phyloP scores from a whole-genome alignment of 208 protist genomes.

The Trypanosoma caninum region DNA sequence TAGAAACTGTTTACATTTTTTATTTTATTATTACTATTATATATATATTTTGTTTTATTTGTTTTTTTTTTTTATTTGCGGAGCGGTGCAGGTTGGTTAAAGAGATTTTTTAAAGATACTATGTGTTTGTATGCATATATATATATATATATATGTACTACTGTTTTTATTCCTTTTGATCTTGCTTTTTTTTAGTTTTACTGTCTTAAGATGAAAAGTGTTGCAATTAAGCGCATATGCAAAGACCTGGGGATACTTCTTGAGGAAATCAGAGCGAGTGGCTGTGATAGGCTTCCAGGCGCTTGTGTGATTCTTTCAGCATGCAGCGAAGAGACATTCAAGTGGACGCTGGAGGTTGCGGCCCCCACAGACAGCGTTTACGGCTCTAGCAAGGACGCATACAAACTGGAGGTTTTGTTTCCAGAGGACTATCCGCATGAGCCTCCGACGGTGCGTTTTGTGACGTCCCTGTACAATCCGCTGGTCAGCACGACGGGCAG shows the following conservation, averaged over 20 bases:
- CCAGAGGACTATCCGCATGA: conserved; percentile 57
- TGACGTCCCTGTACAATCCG: conserved; percentile 59
- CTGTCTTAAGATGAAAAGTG: conserved; percentile 14
- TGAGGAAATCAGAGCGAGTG: conserved; percentile 2
- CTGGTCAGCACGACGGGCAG: conserved; percentile 36
- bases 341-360: conserved; percentile 39
- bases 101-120: background rate
- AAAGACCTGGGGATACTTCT: conserved; percentile 39
- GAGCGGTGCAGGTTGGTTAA: no score
- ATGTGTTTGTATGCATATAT: background rate
- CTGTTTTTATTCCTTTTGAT: no score
- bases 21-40: conserved; percentile 14
- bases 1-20: background rate
- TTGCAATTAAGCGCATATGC: conserved; percentile 29
- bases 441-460: conserved; percentile 46
- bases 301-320: background rate
- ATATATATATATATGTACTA: no score
- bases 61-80: conserved; percentile 21
- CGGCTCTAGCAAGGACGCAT: conserved; percentile 10
- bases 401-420: conserved; percentile 35
- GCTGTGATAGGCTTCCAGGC: background rate
- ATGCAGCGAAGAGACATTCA: conserved; percentile 28
- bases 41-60: conserved; percentile 10
- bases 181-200: background rate
- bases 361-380: conserved; percentile 55